These are phyloP conservation scores for Fusarium nisikadoi DNA, from an alignment of 2,329 filamentous ascomycete species.

Conservation along the genomic window DNA sequence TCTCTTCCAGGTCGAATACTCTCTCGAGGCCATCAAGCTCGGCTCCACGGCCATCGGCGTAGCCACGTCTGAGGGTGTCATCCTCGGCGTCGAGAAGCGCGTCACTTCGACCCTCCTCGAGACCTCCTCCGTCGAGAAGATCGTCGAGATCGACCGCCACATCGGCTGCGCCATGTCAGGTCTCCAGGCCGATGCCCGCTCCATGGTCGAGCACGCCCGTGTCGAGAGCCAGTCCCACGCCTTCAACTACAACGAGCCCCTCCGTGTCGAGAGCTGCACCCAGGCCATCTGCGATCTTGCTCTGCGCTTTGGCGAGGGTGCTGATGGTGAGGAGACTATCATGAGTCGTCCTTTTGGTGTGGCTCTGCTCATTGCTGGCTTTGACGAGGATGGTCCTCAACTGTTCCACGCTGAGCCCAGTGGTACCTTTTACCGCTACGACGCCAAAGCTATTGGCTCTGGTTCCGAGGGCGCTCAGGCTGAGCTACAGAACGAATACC, in stretches of 20 bases:
- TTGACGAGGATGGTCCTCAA: conserved; percentile 95
- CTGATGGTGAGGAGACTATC: conserved; percentile 97
- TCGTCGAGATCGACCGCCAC: conserved; percentile 98
- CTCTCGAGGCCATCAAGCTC: conserved; percentile 99
- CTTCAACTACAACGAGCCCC: conserved; percentile 97
- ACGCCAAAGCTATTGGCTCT: conserved; percentile 98
- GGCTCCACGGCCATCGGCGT: conserved; percentile 98
- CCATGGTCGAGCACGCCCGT: conserved; percentile 97
- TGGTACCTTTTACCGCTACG: conserved; percentile 98
- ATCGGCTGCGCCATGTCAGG: conserved; percentile 99
- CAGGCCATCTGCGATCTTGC: conserved; percentile 98
- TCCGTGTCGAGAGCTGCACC: conserved; percentile 96
- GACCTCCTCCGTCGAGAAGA: conserved; percentile 98
- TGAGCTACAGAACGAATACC: conserved; percentile 98
- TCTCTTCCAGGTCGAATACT: conserved; percentile 99
- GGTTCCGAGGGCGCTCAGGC: conserved; percentile 97
- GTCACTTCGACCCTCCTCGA: conserved; percentile 97
- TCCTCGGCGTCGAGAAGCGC: conserved; percentile 98
- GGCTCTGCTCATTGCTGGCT: conserved; percentile 93
- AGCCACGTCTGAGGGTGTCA: conserved; percentile 92
- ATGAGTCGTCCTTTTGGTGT: conserved; percentile 99
- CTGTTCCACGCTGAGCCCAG: conserved; percentile 98
- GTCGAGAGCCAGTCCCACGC: conserved; percentile 97
- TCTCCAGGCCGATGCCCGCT: conserved; percentile 95
- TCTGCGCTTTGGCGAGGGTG: conserved; percentile 94